Evolutionary conservation across 805 yeast genomes (phyloP).

Genomic region (Candida gorgasii): DNA sequence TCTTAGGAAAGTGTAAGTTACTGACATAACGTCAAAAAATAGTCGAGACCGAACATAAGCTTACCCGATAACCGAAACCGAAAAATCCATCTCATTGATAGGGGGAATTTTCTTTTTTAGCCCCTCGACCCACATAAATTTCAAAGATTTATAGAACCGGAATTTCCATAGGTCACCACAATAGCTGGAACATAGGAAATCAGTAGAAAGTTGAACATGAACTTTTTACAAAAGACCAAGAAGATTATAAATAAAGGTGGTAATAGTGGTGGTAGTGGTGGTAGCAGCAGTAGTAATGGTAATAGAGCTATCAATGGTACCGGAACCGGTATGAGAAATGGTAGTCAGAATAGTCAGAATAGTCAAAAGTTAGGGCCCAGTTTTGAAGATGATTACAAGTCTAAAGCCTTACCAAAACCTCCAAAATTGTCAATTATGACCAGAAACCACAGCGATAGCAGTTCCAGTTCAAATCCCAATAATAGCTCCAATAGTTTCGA

Average conservation of each 20-base stretch:
- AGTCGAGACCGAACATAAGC: background rate
- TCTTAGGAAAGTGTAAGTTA: too few species aligned
- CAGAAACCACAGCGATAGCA: slow-evolving; percentile 7
- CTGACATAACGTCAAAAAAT: too few species aligned
- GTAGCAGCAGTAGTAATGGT: too few species aligned
- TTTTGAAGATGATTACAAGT: slow-evolving; percentile 1
- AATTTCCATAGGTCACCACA: background rate
- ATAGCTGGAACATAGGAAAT: background rate
- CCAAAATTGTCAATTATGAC: slow-evolving; percentile 6
- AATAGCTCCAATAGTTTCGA: slow-evolving; percentile 1
- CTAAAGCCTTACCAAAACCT: slow-evolving; percentile 3
- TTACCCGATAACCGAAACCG: background rate
- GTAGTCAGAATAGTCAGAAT: background rate
- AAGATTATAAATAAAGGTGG: slow-evolving; percentile 1
- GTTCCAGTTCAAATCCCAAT: slow-evolving; percentile 1
- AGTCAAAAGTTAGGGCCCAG: slow-evolving; percentile 1
- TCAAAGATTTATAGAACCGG: slow-evolving; percentile 3
- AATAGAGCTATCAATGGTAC: too few species aligned
- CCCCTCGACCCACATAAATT: slow-evolving; percentile 6
- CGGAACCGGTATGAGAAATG: background rate
- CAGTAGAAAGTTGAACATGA: background rate
- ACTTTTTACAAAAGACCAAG: slow-evolving; percentile 2
- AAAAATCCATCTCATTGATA: slow-evolving; percentile 1
- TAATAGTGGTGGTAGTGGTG: too few species aligned
- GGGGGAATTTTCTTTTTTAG: slow-evolving; percentile 2